phyloP scores from a whole-genome alignment of 768 basidiomycete genomes.

The Termitomyces sp. region DNA sequence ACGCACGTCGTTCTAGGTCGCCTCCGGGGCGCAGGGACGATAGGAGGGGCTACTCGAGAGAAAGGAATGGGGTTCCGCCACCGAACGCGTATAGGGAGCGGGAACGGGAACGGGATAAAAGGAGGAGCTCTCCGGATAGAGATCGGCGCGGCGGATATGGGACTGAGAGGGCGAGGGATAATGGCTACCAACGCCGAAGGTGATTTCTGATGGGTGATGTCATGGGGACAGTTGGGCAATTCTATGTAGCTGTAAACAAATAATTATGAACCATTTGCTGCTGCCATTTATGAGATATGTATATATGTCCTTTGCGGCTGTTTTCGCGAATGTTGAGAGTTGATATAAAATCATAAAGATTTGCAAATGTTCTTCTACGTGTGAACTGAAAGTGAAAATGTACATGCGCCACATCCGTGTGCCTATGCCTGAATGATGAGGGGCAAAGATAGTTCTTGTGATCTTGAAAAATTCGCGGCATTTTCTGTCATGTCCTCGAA shows the following conservation, averaged over 20 bases:
- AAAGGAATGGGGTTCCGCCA: conserved; percentile 5
- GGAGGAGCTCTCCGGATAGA: conserved; percentile 6
- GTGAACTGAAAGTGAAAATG: no score
- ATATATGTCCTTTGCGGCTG: neutral
- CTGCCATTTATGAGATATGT: neutral
- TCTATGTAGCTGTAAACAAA: neutral
- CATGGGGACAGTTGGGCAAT: neutral
- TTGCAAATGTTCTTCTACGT: no score
- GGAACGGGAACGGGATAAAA: conserved; percentile 9
- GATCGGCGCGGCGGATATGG: conserved; percentile 5
- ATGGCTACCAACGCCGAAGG: conserved; percentile 14
- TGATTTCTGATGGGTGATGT: neutral
- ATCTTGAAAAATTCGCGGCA: no score
- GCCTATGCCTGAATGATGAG: no score
- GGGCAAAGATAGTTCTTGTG: no score
- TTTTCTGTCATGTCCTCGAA: no score
- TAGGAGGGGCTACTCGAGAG: conserved; percentile 8
- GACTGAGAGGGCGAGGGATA: conserved; percentile 9
- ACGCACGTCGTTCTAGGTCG: conserved; percentile 17
- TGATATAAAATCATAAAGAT: no score
- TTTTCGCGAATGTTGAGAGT: neutral
- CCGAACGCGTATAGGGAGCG: conserved; percentile 2
- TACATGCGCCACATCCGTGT: no score
- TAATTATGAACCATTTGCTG: neutral
- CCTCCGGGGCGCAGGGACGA: conserved; percentile 10